These are phyloP conservation scores for Sarocladiaceae sp. DNA, from an alignment of 2,329 filamentous ascomycete species.

Conservation along the genomic window DNA sequence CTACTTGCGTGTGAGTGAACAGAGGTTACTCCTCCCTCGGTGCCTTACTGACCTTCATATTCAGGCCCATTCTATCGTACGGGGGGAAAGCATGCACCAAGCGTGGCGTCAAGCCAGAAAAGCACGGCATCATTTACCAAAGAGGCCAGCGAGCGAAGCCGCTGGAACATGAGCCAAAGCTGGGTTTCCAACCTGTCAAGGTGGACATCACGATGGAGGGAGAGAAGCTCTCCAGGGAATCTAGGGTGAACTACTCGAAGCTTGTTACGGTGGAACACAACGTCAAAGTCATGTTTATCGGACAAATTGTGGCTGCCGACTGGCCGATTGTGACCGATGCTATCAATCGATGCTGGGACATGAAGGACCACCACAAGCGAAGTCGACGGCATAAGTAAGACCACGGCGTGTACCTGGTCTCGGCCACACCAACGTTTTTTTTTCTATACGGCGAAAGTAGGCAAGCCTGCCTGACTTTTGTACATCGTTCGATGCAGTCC, in stretches of 20 bases:
- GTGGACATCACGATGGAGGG: conserved; percentile 37
- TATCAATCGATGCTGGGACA: conserved; percentile 45
- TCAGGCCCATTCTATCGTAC: conserved; percentile 53
- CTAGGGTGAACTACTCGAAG: conserved; percentile 56
- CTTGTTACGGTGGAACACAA: conserved; percentile 55
- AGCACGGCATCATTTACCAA: conserved; percentile 48
- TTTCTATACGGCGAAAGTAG: not conserved
- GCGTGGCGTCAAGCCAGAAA: conserved; percentile 44
- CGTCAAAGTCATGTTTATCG: conserved; percentile 52
- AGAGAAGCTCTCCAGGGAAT: conserved; percentile 44
- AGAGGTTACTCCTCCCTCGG: no score
- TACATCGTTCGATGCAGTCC: conserved; percentile 16
- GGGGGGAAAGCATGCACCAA: conserved; percentile 49
- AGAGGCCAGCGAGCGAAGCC: conserved; percentile 23
- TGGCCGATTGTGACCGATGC: conserved; percentile 33
- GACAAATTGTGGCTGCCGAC: conserved; percentile 29
- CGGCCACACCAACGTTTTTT: conserved; percentile 19
- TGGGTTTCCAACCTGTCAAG: conserved; percentile 44
- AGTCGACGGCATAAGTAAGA: conserved; percentile 16
- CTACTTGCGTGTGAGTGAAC: conserved; percentile 49
- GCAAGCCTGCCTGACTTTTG: no score
- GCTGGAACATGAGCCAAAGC: conserved; percentile 37
- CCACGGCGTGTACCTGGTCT: conserved; percentile 10
- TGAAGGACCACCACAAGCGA: conserved; percentile 35
- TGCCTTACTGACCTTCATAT: conserved; percentile 7